Evolutionary conservation across 306 rosid genomes (phyloP).

Genomic region (Fagus sylvatica): DNA sequence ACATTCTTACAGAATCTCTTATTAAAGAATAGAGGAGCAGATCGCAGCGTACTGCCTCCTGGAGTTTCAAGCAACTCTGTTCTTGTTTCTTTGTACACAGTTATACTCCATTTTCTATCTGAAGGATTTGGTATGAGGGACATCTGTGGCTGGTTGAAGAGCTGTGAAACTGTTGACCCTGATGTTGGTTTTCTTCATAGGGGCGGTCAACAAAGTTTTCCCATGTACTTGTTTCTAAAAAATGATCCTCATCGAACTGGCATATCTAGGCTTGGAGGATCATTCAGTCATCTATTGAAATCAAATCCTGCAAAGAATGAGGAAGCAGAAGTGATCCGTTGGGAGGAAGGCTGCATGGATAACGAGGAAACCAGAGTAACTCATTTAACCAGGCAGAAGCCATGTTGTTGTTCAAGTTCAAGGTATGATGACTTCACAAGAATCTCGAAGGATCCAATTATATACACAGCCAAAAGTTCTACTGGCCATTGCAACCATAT

Average conservation of each 20-base stretch:
- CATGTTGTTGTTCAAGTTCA: conserved; percentile 94
- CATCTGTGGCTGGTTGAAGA: conserved; percentile 75
- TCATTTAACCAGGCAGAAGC: conserved; percentile 78
- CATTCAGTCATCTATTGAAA: conserved; percentile 73
- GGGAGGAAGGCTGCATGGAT: conserved; percentile 99
- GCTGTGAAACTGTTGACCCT: conserved; percentile 45
- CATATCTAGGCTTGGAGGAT: conserved; percentile 94
- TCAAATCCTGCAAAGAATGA: conserved; percentile 53
- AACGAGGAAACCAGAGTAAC: conserved; percentile 73
- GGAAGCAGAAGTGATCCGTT: conserved; percentile 68
- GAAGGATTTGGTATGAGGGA: conserved; percentile 89
- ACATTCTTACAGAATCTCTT: conserved; percentile 74
- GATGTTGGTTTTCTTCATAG: conserved; percentile 94
- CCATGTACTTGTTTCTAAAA: conserved; percentile 65
- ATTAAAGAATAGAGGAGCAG: conserved; percentile 87
- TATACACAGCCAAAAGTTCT: conserved; percentile 62
- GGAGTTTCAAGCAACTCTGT: conserved; percentile 89
- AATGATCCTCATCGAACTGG: conserved; percentile 66
- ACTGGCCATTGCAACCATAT: conserved; percentile 63
- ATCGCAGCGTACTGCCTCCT: conserved; percentile 72
- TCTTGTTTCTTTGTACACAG: conserved; percentile 86
- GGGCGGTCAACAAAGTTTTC: conserved; percentile 88
- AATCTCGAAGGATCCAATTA: conserved; percentile 66
- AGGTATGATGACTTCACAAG: conserved; percentile 70
- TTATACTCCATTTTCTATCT: conserved; percentile 85